These are phyloP conservation scores for Pseudocercospora crystallina DNA, from an alignment of 2,329 filamentous ascomycete genomes.

Conservation along the genomic window DNA sequence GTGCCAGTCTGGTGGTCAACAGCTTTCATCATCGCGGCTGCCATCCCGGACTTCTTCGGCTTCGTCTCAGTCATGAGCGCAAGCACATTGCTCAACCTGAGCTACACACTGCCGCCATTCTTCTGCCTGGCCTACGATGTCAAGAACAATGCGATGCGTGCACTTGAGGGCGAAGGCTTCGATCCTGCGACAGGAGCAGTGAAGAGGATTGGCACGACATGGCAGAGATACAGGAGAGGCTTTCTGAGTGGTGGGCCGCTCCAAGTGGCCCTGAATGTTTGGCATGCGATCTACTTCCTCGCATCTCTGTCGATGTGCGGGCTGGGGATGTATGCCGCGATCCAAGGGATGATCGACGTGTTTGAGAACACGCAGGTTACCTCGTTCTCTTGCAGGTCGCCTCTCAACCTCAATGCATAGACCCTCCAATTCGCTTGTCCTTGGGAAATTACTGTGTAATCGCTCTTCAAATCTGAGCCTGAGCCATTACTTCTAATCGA, in stretches of 20 bases:
- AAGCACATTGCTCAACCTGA: conserved; percentile 57
- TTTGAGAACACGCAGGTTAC: conserved; percentile 26
- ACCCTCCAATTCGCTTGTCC: too few species aligned
- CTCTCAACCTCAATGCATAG: conserved; percentile 11
- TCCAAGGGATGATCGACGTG: conserved; percentile 38
- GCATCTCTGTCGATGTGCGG: conserved; percentile 40
- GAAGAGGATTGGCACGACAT: conserved; percentile 37
- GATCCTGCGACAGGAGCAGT: conserved; percentile 42
- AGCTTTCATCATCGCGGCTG: conserved; percentile 56
- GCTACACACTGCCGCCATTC: conserved; percentile 58
- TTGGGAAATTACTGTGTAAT: too few species aligned
- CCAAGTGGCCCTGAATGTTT: conserved; percentile 29
- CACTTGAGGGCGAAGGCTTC: conserved; percentile 40
- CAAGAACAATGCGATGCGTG: conserved; percentile 38
- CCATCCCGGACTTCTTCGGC: conserved; percentile 49
- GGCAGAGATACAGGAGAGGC: conserved; percentile 43
- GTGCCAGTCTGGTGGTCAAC: conserved; percentile 59
- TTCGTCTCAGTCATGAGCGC: conserved; percentile 51
- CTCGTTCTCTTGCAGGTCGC: conserved; percentile 17
- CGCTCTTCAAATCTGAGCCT: too few species aligned
- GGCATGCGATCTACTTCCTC: conserved; percentile 41
- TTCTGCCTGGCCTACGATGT: conserved; percentile 46
- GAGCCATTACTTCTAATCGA: too few species aligned
- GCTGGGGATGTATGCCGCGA: conserved; percentile 43
- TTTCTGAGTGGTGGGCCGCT: conserved; percentile 33